Percentiles rank a stretch among this genome's conserved stretches.
Evolutionary conservation across 345 rosid genomes (phyloP).

Genomic region (Triadica sebifera): DNA sequence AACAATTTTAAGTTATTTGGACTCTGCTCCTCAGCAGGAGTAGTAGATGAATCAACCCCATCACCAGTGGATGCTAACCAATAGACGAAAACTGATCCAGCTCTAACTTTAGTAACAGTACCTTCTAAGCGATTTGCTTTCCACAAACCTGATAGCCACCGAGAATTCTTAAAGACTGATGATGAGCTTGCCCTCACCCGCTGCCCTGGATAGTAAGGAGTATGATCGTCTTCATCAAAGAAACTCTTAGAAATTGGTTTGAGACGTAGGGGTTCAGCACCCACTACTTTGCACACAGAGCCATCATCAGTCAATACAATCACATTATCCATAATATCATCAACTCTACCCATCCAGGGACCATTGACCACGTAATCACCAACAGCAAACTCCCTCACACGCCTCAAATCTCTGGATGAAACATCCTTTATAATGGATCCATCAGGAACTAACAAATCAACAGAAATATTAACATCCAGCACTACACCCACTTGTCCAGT

Average conservation of each 20-base stretch:
- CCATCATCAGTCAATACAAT: slow-evolving; percentile 95
- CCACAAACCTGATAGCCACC: slow-evolving; percentile 88
- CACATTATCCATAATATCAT: slow-evolving; percentile 90
- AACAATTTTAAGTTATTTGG: slow-evolving; percentile 79
- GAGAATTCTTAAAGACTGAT: slow-evolving; percentile 72
- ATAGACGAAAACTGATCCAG: slow-evolving; percentile 81
- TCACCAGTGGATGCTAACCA: slow-evolving; percentile 97
- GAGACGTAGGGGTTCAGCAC: slow-evolving; percentile 77
- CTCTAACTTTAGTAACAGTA: slow-evolving; percentile 81
- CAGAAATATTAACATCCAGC: slow-evolving; percentile 66
- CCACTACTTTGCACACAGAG: slow-evolving; percentile 78
- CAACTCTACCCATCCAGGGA: slow-evolving; percentile 93
- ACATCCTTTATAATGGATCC: slow-evolving; percentile 62
- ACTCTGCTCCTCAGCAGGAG: slow-evolving; percentile 93
- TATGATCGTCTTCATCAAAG: slow-evolving; percentile 80
- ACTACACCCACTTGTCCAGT: slow-evolving; percentile 92
- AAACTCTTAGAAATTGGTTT: slow-evolving; percentile 67
- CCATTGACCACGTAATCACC: slow-evolving; percentile 93
- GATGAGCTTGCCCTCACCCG: slow-evolving; percentile 88
- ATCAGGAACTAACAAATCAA: slow-evolving; percentile 67
- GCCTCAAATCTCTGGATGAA: slow-evolving; percentile 67
- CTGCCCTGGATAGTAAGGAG: slow-evolving; percentile 90
- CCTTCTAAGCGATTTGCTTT: slow-evolving; percentile 87
- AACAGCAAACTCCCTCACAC: slow-evolving; percentile 77
- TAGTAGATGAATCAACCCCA: slow-evolving; percentile 77